Conservation (phyloP, 2,329 filamentous ascomycete species). For the Paecilomyces sp. region DNA sequence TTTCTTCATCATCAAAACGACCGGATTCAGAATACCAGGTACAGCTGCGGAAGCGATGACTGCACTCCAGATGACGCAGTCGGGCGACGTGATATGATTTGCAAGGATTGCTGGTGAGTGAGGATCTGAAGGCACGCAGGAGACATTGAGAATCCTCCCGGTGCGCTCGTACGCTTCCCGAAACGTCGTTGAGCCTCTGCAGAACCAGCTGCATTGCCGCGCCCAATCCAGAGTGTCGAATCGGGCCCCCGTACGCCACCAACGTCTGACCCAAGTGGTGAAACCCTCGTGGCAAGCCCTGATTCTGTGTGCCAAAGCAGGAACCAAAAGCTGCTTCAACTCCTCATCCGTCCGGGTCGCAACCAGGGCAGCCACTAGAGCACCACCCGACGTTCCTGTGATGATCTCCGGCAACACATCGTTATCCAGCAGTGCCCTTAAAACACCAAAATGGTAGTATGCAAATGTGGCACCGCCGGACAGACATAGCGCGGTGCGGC, state of each 20-base stretch:
- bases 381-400: slow-evolving; percentile 91
- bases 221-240: slow-evolving; percentile 96
- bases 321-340: slow-evolving; percentile 74
- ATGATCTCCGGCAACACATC: slow-evolving; percentile 85
- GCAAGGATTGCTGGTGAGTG: slow-evolving; percentile 87
- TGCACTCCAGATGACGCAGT: slow-evolving; percentile 98
- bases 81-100: slow-evolving; percentile 90
- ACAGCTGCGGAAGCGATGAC: slow-evolving; percentile 92
- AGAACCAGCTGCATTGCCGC: slow-evolving; percentile 78
- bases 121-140: slow-evolving; percentile 90
- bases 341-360: slow-evolving; percentile 90
- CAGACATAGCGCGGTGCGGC: slow-evolving; percentile 83
- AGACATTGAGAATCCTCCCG: slow-evolving; percentile 89
- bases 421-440: slow-evolving; percentile 81
- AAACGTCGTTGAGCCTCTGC: slow-evolving; percentile 85
- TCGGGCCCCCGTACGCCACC: slow-evolving; percentile 86
- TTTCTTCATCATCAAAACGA: slow-evolving; percentile 85
- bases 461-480: slow-evolving; percentile 92
- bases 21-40: slow-evolving; percentile 90
- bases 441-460: slow-evolving; percentile 93
- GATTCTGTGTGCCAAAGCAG: slow-evolving; percentile 77
- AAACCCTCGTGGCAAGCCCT: slow-evolving; percentile 76
- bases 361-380: slow-evolving; percentile 77
- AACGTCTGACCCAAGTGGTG: slow-evolving; percentile 68
- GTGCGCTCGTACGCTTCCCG: slow-evolving; percentile 90